Base-by-base conservation (phyloP, 305 asterid species). In the Fraxinus baroniana region DNA sequence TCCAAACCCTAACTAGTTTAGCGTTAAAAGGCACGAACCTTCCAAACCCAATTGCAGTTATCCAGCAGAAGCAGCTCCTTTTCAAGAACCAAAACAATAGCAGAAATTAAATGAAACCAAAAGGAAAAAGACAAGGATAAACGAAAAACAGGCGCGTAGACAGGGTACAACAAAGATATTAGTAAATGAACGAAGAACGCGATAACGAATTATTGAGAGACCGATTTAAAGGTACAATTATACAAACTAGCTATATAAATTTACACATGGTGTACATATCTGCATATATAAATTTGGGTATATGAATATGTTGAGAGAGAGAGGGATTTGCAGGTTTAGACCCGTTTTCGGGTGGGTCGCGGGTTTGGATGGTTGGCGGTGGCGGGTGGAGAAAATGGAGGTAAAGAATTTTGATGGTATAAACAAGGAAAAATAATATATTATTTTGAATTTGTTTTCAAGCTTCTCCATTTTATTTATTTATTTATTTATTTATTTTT, bases 1-100 rank as follows among this genome's bases (percentile, higher is more conserved):
- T 73, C 79, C 35, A 85, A 86, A 82, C 89, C 91, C 91, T 86
- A 86, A 88, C 71, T 74, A 74, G 78, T 22, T 77, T 49, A 44
- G 81, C 71, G 79, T 37, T 2, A 62, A 26, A 30, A 49, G 62
- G 52, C 85, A 33, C 88, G 71, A 39, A 83, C 87, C 90, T 86
- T 79, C 62, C 78, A 55, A 83, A 68, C 81, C 81, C 82, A 86
- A 81, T 80, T 30, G 84, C 66, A 55, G 70, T 77, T 78, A 57
- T 52, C 66, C 81, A 66, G 81, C 82, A 57, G 71, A 76, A 76
- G 5, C 76, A 28, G 2, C 30, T 66, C 33, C 49, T 71, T 74
- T 18, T 20, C 20, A 57, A 52, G 52, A 15, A 82, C 79, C 88
- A 78, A 68, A 78, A 70, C 85, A 70, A 80, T 44, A 85, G 17